A percentile compares a stretch with the other conserved stretches of the same genome.
Conservation (phyloP, 2,329 filamentous ascomycete species). For the Neofusicoccum kwambonambiense region DNA sequence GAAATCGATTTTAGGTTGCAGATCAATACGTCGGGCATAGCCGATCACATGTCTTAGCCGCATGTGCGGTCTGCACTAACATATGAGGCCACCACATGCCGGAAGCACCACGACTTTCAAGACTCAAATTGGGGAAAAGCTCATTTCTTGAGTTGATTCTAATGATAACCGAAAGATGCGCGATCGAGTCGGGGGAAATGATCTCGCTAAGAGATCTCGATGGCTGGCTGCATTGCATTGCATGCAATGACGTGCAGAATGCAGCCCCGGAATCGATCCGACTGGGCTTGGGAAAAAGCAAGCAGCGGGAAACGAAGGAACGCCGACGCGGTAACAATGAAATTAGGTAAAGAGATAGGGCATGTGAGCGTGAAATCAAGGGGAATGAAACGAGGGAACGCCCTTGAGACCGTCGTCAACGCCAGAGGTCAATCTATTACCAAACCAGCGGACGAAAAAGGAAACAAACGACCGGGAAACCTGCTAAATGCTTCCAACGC, state of each 20-base stretch:
- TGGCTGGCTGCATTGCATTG: slow-evolving; percentile 14
- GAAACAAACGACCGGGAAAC: background rate
- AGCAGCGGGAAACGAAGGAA: background rate
- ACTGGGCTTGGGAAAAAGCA: slow-evolving; percentile 9
- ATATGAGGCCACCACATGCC: background rate
- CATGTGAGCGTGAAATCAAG: background rate
- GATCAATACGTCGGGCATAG: background rate
- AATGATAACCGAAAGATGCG: background rate
- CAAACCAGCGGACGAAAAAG: background rate
- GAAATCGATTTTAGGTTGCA: background rate
- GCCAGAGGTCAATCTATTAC: background rate
- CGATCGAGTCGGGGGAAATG: slow-evolving; percentile 5
- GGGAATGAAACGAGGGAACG: background rate
- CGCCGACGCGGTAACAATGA: background rate
- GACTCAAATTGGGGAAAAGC: too few relatives aligned
- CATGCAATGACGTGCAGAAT: slow-evolving; percentile 13
- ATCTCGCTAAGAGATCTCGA: slow-evolving; percentile 10
- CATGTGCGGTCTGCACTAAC: background rate
- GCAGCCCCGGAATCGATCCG: slow-evolving; percentile 9
- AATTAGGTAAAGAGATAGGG: background rate
- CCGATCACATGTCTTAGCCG: background rate
- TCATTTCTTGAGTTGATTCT: background rate
- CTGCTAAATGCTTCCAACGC: background rate
- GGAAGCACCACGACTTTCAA: too few relatives aligned
- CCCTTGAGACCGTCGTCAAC: background rate